Conservation (phyloP, 2,329 filamentous ascomycete species). For the Paraconiothyrium brasiliense region DNA sequence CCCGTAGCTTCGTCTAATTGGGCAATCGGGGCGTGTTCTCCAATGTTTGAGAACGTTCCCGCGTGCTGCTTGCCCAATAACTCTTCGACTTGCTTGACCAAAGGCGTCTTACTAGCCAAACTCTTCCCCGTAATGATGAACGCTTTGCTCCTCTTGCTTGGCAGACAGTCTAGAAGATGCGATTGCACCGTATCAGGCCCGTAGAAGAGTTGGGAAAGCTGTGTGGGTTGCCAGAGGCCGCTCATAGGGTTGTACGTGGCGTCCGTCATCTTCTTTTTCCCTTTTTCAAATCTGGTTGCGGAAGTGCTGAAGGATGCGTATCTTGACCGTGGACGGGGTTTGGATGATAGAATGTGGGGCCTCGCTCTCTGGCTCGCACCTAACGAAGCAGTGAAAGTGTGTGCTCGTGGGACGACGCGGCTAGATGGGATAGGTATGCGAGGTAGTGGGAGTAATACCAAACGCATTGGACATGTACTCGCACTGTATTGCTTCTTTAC, state of each 20-base stretch:
- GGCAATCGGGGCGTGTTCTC: constrained; percentile 65
- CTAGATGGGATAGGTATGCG: not conserved
- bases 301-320: constrained; percentile 5
- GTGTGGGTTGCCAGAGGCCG: constrained; percentile 62
- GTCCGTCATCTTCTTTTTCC: constrained; percentile 50
- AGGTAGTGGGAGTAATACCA: not conserved
- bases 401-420: not conserved
- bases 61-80: constrained; percentile 59
- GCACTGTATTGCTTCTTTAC: not conserved
- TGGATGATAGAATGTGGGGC: not conserved
- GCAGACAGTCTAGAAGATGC: constrained; percentile 58
- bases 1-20: constrained; percentile 63
- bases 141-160: constrained; percentile 58
- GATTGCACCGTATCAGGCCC: constrained; percentile 58
- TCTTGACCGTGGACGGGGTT: not conserved
- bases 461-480: not conserved
- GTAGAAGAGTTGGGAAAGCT: constrained; percentile 61
- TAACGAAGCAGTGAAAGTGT: not conserved
- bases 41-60: constrained; percentile 64
- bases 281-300: not conserved
- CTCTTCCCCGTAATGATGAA: constrained; percentile 67
- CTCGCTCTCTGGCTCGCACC: not conserved
- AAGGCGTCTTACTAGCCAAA: constrained; percentile 62
- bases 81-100: constrained; percentile 62
- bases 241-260: constrained; percentile 55